A percentile compares a stretch with the other conserved stretches of the same genome.
These are phyloP conservation scores for Colletotrichum sp. DNA, from an alignment of 2,329 filamentous ascomycete species.

Conservation along the genomic window DNA sequence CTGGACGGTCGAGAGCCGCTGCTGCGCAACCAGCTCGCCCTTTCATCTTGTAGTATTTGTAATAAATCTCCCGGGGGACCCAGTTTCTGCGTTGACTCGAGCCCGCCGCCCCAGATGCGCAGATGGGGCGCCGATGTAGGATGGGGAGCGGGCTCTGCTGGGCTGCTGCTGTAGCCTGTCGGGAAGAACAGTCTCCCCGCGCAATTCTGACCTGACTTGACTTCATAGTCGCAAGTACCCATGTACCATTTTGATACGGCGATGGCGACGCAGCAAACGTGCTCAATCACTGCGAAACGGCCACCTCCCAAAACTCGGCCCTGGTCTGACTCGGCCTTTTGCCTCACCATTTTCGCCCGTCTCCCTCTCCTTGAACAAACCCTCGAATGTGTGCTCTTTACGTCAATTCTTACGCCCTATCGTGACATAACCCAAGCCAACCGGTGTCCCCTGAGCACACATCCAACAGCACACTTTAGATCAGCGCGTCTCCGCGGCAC, in stretches of 20 bases:
- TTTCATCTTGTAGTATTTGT: conserved; percentile 16
- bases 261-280: not conserved
- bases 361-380: not conserved
- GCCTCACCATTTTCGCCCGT: not conserved
- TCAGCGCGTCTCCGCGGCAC: not conserved
- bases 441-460: no score
- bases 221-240: not conserved
- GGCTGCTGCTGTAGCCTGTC: not conserved
- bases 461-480: not conserved
- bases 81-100: conserved; percentile 11
- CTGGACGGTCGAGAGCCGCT: not conserved
- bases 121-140: not conserved
- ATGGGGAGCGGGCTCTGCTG: not conserved
- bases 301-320: not conserved
- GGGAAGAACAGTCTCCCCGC: not conserved
- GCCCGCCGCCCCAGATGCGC: not conserved
- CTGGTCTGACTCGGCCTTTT: not conserved
- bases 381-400: not conserved
- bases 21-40: not conserved
- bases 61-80: conserved; percentile 9
- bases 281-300: not conserved
- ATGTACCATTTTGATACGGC: not conserved
- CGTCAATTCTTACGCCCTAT: not conserved
- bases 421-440: not conserved
- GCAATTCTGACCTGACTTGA: not conserved